Evolutionary conservation across 2,329 filamentous ascomycete genomes (phyloP).

Genomic region (Neurospora sp.): DNA sequence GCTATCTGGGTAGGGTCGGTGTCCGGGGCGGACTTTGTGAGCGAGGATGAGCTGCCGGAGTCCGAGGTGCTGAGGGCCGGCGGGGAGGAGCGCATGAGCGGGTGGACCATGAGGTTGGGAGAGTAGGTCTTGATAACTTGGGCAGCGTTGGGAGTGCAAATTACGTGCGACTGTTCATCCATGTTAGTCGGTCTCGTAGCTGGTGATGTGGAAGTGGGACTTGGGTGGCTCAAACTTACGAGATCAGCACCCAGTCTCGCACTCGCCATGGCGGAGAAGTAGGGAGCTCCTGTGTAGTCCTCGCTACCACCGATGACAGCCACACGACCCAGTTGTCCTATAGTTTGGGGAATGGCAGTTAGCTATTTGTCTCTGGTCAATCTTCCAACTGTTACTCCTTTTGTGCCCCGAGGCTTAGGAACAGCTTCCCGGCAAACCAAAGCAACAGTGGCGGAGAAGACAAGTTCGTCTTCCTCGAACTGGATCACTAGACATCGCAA

Average conservation of each 20-base stretch:
- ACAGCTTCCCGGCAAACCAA: not conserved
- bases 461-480: not conserved
- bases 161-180: slow-evolving; percentile 66
- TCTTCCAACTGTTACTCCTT: not conserved
- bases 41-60: slow-evolving; percentile 20
- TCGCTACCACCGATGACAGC: slow-evolving; percentile 91
- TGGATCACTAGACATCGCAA: not conserved
- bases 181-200: slow-evolving; percentile 3
- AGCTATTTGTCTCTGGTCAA: not conserved
- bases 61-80: slow-evolving; percentile 23
- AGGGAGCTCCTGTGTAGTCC: slow-evolving; percentile 94
- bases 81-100: slow-evolving; percentile 63
- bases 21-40: slow-evolving; percentile 41
- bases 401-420: not conserved
- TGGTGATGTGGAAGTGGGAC: not conserved
- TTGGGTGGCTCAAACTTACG: slow-evolving; percentile 37
- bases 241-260: slow-evolving; percentile 84
- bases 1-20: slow-evolving; percentile 53
- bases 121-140: slow-evolving; percentile 96
- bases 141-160: slow-evolving; percentile 83
- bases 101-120: slow-evolving; percentile 97
- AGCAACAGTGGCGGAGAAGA: not conserved
- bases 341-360: slow-evolving; percentile 3
- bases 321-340: slow-evolving; percentile 84
- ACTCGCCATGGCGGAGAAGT: slow-evolving; percentile 96